Conservation (phyloP, 306 rosid species). For the Citrullus colocynthis region DNA sequence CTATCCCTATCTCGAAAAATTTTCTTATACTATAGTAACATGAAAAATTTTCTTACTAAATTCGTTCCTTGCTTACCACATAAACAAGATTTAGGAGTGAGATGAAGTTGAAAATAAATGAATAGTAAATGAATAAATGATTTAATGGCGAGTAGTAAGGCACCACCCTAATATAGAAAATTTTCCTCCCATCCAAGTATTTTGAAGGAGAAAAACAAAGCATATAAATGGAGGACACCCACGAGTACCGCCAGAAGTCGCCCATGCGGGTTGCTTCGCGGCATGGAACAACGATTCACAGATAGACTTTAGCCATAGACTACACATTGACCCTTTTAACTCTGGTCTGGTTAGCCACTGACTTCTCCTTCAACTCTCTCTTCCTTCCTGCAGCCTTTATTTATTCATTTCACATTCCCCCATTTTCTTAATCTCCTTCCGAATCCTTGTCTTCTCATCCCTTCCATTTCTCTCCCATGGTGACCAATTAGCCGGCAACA, state of each 20-base stretch:
- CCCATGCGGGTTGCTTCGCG: neutral
- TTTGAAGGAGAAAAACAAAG: too few relatives aligned
- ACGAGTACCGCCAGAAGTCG: neutral
- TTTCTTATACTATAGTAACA: too few relatives aligned
- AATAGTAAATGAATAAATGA: too few relatives aligned
- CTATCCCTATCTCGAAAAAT: too few relatives aligned
- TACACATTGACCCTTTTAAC: neutral
- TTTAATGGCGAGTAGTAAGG: too few relatives aligned
- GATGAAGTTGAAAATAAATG: too few relatives aligned
- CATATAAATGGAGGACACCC: neutral
- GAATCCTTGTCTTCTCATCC: neutral
- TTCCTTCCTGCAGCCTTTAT: neutral
- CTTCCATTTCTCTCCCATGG: neutral
- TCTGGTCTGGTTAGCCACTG: conserved; percentile 2
- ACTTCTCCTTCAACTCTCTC: neutral
- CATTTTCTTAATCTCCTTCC: neutral
- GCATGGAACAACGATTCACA: neutral
- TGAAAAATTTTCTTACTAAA: too few relatives aligned
- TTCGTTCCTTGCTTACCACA: too few relatives aligned
- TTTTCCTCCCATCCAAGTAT: too few relatives aligned
- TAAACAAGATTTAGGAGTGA: too few relatives aligned
- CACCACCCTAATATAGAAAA: too few relatives aligned
- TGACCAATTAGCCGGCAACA: neutral
- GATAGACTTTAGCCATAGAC: neutral
- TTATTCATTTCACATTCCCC: neutral